phyloP scores from a whole-genome alignment of 2,329 filamentous ascomycete species.

The Paecilomyces dactylethromorphus region DNA sequence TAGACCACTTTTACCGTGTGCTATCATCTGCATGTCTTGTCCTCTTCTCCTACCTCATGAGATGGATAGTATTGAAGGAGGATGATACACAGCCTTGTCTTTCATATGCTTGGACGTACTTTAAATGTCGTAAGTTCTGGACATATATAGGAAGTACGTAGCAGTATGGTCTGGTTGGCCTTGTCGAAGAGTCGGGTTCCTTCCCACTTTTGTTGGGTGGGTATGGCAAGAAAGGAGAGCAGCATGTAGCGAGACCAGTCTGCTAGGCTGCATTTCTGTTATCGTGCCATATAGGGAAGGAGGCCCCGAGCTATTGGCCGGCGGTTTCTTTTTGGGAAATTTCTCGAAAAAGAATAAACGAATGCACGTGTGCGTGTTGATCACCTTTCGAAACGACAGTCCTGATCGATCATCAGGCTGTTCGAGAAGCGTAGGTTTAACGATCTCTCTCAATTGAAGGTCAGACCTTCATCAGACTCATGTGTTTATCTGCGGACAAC shows the following conservation, averaged over 20 bases:
- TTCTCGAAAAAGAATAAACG: not conserved
- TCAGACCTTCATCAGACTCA: slow-evolving; percentile 2
- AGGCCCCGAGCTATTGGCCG: not conserved
- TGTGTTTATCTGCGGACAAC: slow-evolving; percentile 30
- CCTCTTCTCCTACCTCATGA: not conserved
- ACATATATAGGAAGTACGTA: not conserved
- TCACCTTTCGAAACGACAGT: not conserved
- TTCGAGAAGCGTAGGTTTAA: not conserved
- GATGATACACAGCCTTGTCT: not conserved
- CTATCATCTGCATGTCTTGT: not conserved
- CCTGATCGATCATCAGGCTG: not conserved
- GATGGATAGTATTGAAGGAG: not conserved
- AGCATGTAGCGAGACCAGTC: not conserved
- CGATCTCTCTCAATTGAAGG: not conserved
- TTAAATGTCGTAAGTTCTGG: not conserved
- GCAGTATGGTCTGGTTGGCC: not conserved
- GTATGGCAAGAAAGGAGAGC: not conserved
- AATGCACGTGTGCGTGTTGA: not conserved
- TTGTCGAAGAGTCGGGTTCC: not conserved
- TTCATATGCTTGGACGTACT: not conserved
- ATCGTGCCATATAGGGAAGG: not conserved
- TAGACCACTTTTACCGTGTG: not conserved
- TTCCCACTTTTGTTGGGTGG: not conserved
- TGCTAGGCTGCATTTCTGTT: not conserved
- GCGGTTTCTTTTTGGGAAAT: not conserved